Base-by-base conservation (phyloP, 179 eudicot genomes). In the Vitellaria paradoxa region DNA sequence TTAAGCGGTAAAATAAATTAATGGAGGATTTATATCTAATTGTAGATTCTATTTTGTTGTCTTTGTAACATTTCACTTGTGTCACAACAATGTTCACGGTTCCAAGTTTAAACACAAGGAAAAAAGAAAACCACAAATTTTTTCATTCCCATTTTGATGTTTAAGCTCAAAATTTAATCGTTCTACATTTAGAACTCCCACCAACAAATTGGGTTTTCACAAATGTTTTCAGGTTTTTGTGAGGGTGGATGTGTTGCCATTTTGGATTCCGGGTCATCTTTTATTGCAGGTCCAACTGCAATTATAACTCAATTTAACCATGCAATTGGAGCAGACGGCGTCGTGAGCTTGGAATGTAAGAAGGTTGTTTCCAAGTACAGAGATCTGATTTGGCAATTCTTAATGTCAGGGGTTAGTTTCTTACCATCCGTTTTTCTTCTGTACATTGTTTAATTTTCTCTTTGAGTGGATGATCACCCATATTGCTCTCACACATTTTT, bases 221-320 rank as follows among this genome's bases (percentile, higher is more conserved):
- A 45, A 74, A 42, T 8, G 3, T 71, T 62, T 15, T 47, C 86
- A 90, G 94, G 94, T 46, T 63, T 81, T 70, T 87, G 92, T 79
- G 72, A 74, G 75, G 87, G 62, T 64, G 88, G 91, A 4, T 90
- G 94, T 81, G 81, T 85, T 68, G 94, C 92, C 67, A 83, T 90
- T 37, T 75, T 84, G 55, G 94, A 90, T 83, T 84, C 94, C 0
- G 90, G 92, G 45, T 87, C 94, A 64, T 89, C 94, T 4, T 80
- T 90, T 62, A 73, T 90, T 63, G 86, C 88, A 40, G 93, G 93
- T 46, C 93, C 91, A 78, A 81, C 85, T 77, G 93, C 88, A 87
- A 64, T 89, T 61, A 53, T 91, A 69, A 78, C 94, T 52, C 85
- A 86, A 78, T 86, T 91, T 79, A 89, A 89, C 79, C 88, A 86